Evolutionary conservation across 2,329 filamentous ascomycete genomes (phyloP).

Genomic region (Fusarium pininemorale): DNA sequence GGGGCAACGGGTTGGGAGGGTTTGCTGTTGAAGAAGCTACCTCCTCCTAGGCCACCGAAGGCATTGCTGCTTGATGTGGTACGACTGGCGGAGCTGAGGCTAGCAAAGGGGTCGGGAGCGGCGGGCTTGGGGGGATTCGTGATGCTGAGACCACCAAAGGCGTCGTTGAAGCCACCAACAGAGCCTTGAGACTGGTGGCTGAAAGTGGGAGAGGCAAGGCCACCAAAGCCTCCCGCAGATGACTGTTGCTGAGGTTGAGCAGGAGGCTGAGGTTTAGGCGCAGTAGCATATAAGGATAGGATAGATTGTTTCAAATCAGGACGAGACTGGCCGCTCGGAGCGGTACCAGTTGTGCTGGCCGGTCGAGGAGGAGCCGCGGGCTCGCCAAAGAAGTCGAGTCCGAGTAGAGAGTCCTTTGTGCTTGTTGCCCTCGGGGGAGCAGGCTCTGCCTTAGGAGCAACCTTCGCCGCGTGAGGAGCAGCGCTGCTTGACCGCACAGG

Average conservation of each 20-base stretch:
- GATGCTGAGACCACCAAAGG: slow-evolving; percentile 66
- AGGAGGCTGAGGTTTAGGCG: slow-evolving; percentile 76
- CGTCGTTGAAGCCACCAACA: slow-evolving; percentile 78
- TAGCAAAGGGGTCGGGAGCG: slow-evolving; percentile 67
- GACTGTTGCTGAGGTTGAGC: slow-evolving; percentile 56
- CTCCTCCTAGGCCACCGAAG: slow-evolving; percentile 70
- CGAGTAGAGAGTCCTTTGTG: slow-evolving; percentile 88
- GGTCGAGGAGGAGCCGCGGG: slow-evolving; percentile 78
- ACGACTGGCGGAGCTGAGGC: slow-evolving; percentile 53
- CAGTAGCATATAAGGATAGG: slow-evolving; percentile 89
- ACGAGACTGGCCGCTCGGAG: slow-evolving; percentile 73
- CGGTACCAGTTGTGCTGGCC: slow-evolving; percentile 78
- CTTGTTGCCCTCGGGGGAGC: slow-evolving; percentile 74
- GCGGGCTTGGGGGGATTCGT: slow-evolving; percentile 55
- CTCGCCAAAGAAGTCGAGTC: slow-evolving; percentile 89
- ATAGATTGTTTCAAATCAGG: slow-evolving; percentile 98
- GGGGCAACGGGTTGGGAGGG: slow-evolving; percentile 66
- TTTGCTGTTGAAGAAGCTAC: slow-evolving; percentile 83
- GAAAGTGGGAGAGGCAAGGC: slow-evolving; percentile 67
- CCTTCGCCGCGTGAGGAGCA: slow-evolving; percentile 68
- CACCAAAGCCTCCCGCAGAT: slow-evolving; percentile 72
- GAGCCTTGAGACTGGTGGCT: slow-evolving; percentile 60
- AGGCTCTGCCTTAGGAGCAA: slow-evolving; percentile 68
- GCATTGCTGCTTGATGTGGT: slow-evolving; percentile 51
- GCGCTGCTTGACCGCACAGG: slow-evolving; percentile 78